Percentiles rank a stretch among this genome's conserved stretches.
These are phyloP conservation scores for Diaporthe batatas DNA, from an alignment of 2,329 filamentous ascomycete genomes.

Conservation along the genomic window DNA sequence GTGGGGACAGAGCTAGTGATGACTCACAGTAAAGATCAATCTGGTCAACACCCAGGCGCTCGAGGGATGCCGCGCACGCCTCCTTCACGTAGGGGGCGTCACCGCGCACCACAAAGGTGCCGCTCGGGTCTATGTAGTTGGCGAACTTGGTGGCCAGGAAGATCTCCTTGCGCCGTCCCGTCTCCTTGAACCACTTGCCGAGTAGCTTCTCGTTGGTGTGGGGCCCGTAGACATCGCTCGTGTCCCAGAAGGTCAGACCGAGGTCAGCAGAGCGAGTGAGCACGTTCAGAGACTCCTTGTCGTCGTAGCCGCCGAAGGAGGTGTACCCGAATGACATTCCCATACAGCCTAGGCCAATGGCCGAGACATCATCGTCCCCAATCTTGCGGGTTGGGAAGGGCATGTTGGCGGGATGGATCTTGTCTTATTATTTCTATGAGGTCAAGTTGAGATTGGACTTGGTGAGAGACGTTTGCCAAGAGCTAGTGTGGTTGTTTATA, in stretches of 20 bases:
- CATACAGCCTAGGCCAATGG: slow-evolving; percentile 41
- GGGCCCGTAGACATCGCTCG: slow-evolving; percentile 39
- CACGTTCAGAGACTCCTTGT: slow-evolving; percentile 42
- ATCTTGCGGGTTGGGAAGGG: slow-evolving; percentile 37
- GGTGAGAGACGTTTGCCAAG: not conserved
- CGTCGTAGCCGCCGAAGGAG: slow-evolving; percentile 41
- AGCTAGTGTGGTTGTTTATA: not conserved
- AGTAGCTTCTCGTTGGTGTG: slow-evolving; percentile 56
- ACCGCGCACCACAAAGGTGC: slow-evolving; percentile 43
- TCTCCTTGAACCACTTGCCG: slow-evolving; percentile 59
- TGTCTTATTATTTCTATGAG: not conserved
- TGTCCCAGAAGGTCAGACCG: slow-evolving; percentile 44
- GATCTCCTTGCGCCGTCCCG: slow-evolving; percentile 58
- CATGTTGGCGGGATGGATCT: not conserved
- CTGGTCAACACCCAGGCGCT: slow-evolving; percentile 61
- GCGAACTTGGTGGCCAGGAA: slow-evolving; percentile 60
- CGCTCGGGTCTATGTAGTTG: slow-evolving; percentile 44
- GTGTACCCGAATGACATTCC: slow-evolving; percentile 40
- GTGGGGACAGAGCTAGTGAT: too few species aligned
- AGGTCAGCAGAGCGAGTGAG: slow-evolving; percentile 44
- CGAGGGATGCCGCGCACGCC: slow-evolving; percentile 53
- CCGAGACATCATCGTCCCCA: slow-evolving; percentile 40
- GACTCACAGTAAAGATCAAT: slow-evolving; percentile 63
- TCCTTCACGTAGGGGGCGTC: slow-evolving; percentile 47
- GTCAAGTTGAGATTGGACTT: not conserved